phyloP scores from a whole-genome alignment of 1,139 yeast species.

The Geotrichum citri-aurantii region DNA sequence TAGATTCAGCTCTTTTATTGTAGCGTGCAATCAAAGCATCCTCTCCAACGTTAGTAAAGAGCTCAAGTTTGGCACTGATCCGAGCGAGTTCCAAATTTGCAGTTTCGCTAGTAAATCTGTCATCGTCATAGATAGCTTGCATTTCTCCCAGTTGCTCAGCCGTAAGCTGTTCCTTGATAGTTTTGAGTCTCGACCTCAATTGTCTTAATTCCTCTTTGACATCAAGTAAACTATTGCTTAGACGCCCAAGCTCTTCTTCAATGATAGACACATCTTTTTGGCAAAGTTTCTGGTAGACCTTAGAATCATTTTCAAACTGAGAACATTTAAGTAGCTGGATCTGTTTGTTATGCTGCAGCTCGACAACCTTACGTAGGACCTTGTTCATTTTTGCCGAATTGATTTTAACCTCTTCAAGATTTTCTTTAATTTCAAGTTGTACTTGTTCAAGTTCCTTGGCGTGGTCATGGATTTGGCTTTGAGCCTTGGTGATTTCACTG shows the following conservation, averaged over 20 bases:
- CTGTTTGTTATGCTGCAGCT: conserved; percentile 2
- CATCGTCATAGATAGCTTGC: conserved; percentile 9
- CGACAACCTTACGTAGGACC: neutral
- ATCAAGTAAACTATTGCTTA: conserved; percentile 21
- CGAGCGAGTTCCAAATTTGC: conserved; percentile 1
- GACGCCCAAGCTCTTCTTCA: conserved; percentile 20
- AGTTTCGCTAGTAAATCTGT: conserved; percentile 8
- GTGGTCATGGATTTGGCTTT: neutral
- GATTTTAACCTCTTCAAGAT: neutral
- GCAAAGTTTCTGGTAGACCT: conserved; percentile 10
- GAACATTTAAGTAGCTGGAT: neutral
- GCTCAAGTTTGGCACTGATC: neutral
- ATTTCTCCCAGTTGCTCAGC: conserved; percentile 9
- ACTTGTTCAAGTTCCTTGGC: neutral
- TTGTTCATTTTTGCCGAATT: neutral
- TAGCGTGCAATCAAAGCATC: conserved; percentile 21
- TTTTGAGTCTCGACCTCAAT: neutral
- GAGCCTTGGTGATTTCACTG: neutral
- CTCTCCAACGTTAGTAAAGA: neutral
- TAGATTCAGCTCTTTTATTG: conserved; percentile 27
- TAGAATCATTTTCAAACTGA: conserved; percentile 8
- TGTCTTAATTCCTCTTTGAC: conserved; percentile 16
- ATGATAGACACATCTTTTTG: conserved; percentile 22
- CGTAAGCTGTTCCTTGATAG: conserved; percentile 1
- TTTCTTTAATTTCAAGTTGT: neutral